Conservation (phyloP, 2,329 filamentous ascomycete species). For the Talaromyces sp. region DNA sequence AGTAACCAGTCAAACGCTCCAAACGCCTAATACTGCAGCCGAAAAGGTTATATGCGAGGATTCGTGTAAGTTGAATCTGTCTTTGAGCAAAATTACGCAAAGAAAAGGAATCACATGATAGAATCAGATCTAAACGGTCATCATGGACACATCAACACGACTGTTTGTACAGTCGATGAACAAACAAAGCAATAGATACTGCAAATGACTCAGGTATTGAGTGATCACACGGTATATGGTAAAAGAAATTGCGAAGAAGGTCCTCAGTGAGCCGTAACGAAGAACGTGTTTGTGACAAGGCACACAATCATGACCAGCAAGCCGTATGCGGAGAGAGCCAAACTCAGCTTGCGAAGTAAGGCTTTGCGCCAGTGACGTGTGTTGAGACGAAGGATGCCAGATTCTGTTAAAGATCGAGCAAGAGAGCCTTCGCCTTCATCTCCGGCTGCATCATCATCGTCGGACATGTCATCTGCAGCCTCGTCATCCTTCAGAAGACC, state of each 20-base stretch:
- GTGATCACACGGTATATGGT: not conserved
- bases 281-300: slow-evolving; percentile 81
- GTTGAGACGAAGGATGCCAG: slow-evolving; percentile 61
- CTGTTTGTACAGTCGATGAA: not conserved
- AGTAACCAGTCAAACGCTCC: not conserved
- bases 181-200: not conserved
- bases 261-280: slow-evolving; percentile 64
- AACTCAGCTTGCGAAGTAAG: slow-evolving; percentile 69
- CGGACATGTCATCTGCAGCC: slow-evolving; percentile 58
- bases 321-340: slow-evolving; percentile 81
- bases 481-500: slow-evolving; percentile 87
- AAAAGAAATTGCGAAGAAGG: slow-evolving; percentile 63
- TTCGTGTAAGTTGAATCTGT: not conserved
- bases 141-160: not conserved
- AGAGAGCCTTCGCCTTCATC: slow-evolving; percentile 40
- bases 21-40: slow-evolving; percentile 3
- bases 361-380: slow-evolving; percentile 66
- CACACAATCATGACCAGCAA: slow-evolving; percentile 87
- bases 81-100: not conserved
- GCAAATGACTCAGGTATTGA: not conserved
- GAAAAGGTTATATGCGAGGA: not conserved
- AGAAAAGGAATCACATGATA: not conserved
- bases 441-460: slow-evolving; percentile 36
- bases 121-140: slow-evolving; percentile 1
- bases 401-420: slow-evolving; percentile 55